A percentile compares a stretch with the other conserved stretches of the same genome.
phyloP scores from a whole-genome alignment of 495 filamentous ascomycete genomes.

The Xylaria sp. region DNA sequence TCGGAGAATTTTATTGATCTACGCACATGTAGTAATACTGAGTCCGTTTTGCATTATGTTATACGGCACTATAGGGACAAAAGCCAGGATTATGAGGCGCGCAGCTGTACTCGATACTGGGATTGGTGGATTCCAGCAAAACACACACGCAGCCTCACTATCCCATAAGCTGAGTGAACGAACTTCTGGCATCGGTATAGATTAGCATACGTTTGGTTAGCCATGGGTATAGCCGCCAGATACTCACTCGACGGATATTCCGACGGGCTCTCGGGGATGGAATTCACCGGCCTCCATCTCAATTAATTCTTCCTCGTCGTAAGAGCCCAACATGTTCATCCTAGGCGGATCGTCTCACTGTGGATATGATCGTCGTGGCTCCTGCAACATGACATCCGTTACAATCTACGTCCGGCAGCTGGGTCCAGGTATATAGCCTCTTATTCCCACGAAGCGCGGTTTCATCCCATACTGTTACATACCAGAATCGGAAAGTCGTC shows the following conservation, averaged over 20 bases:
- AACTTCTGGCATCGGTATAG: not conserved
- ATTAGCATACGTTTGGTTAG: not conserved
- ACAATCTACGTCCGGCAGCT: not conserved
- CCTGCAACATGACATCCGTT: not conserved
- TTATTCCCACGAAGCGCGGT: not conserved
- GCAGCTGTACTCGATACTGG: not conserved
- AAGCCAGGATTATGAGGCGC: not conserved
- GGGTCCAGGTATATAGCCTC: not conserved
- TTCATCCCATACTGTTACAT: constrained; percentile 1
- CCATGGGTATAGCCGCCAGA: not conserved
- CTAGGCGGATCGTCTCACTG: not conserved
- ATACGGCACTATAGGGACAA: not conserved
- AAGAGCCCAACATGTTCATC: not conserved
- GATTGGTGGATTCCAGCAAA: constrained; percentile 4
- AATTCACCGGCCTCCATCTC: not conserved
- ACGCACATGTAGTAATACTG: not conserved
- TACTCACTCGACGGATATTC: not conserved
- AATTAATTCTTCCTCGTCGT: not conserved
- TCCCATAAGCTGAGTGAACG: not conserved
- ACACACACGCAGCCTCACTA: not conserved
- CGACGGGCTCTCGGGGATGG: not conserved
- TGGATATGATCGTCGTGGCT: not conserved
- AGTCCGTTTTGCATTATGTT: not conserved
- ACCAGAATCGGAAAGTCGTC: constrained; percentile 8
- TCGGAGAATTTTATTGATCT: not conserved